Evolutionary conservation across 2,329 filamentous ascomycete species (phyloP), one percentile per base, ranked within the genome.

Genomic region (Colletotrichum acutatum): DNA sequence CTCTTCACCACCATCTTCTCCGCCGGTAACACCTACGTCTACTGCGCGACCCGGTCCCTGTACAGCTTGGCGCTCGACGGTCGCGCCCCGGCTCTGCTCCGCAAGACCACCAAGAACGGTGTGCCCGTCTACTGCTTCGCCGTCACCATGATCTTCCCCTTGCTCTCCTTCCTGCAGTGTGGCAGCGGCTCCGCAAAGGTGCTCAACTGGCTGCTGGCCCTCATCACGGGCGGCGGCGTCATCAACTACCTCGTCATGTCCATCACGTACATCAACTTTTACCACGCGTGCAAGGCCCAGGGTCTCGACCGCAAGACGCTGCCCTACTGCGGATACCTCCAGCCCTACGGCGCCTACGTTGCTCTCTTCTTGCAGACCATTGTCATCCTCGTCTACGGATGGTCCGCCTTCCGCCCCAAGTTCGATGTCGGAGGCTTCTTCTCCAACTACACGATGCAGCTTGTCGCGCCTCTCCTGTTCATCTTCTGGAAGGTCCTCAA

Each of bases 251-350:
- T 74, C 66, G 71, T 73, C 42, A 73, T 73, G 61, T 69, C 66
- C 46, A 84, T 92, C 66, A 88, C 91, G 0, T 92, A 90, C 0
- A 81, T 93, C n/a, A 89, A 91, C 30, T 93, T 93, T 83, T 89
- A 91, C 30, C 81, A 84, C 4, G 91, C 84, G 4, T 81, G 93
- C 66, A 83, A 84, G 59, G 78, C 81, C 2, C 91, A 93, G 75
- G 87, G 87, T n/a, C 87, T 90, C 62, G 71, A 74, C 66, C 73
- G 61, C 89, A 90, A 8, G 88, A 91, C 71, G 84, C 84, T 93
- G 0, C 90, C 91, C 0, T 93, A 90, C 82, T 89, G 87, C 73
- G 92, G 92, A 77, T 92, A 89, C 89, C 91, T 90, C 0, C 92
- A 93, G 73, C 91, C 91, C 0, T 87, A 84, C 70, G 90, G 91